These are phyloP conservation scores for Leccinellum rugosiceps DNA, from an alignment of 768 basidiomycete genomes.

Conservation along the genomic window DNA sequence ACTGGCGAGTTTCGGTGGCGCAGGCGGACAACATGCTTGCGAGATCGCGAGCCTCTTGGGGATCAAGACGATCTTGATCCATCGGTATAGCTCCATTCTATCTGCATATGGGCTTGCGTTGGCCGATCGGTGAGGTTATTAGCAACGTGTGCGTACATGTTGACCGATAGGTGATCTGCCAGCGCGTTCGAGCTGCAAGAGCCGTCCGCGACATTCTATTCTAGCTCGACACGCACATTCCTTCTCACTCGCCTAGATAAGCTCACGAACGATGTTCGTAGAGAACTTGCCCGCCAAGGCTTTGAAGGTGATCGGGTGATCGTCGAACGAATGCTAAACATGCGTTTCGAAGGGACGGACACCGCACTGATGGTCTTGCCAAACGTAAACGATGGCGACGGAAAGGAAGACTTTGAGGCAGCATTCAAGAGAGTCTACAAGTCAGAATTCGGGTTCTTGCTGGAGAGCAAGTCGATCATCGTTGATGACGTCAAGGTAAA, in stretches of 20 bases:
- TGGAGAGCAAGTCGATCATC: conserved; percentile 78
- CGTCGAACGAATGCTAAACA: conserved; percentile 82
- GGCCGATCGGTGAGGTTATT: conserved; percentile 58
- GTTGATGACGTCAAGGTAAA: conserved; percentile 90
- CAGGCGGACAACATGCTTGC: conserved; percentile 90
- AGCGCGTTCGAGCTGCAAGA: conserved; percentile 89
- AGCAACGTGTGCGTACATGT: not conserved
- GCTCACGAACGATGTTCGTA: conserved; percentile 56
- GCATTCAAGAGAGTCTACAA: conserved; percentile 82
- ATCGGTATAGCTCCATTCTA: conserved; percentile 88
- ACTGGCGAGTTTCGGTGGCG: conserved; percentile 84
- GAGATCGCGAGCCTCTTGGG: conserved; percentile 86
- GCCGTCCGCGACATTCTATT: conserved; percentile 80
- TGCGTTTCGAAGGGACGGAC: conserved; percentile 93
- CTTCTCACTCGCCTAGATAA: conserved; percentile 69
- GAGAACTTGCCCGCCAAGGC: conserved; percentile 75
- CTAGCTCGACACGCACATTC: conserved; percentile 47
- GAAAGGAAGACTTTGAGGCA: conserved; percentile 67
- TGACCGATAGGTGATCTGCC: not conserved
- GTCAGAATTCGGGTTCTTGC: conserved; percentile 86
- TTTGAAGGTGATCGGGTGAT: conserved; percentile 71
- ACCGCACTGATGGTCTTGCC: conserved; percentile 88
- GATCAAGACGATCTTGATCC: conserved; percentile 84
- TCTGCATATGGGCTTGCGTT: conserved; percentile 94
- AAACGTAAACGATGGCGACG: conserved; percentile 44